Evolutionary conservation across 768 basidiomycete genomes (phyloP).

Genomic region (Strobilomyces dryophilus): DNA sequence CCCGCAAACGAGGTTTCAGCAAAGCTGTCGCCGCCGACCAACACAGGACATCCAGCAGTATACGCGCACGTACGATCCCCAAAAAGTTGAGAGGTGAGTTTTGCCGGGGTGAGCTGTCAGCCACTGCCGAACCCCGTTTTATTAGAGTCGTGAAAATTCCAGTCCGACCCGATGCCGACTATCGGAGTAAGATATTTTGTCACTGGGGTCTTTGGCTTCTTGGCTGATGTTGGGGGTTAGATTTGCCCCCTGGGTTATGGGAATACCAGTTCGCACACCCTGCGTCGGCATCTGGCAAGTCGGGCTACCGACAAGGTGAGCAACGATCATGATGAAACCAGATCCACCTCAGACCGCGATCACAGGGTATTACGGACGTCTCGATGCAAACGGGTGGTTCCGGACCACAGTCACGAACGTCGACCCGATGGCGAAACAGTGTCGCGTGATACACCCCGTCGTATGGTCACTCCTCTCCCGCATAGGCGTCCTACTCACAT

Average conservation of each 20-base stretch:
- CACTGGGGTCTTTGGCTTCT: background rate
- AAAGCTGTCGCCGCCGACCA: constrained; percentile 38
- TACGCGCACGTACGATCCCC: constrained; percentile 48
- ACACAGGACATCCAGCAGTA: constrained; percentile 62
- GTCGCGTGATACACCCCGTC: constrained; percentile 61
- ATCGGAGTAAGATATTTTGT: constrained; percentile 42
- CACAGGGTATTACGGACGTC: constrained; percentile 55
- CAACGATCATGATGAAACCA: background rate
- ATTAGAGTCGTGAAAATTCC: constrained; percentile 60
- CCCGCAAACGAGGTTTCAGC: constrained; percentile 43
- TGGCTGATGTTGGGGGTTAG: constrained; percentile 4
- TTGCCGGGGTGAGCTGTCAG: background rate
- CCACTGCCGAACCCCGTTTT: constrained; percentile 3
- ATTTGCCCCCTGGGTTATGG: constrained; percentile 38
- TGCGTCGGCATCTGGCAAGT: constrained; percentile 49
- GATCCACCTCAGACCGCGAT: background rate
- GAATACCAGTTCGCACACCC: constrained; percentile 66
- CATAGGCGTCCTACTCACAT: background rate
- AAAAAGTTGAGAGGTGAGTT: constrained; percentile 55
- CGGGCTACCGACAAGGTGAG: constrained; percentile 50
- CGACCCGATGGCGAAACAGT: constrained; percentile 75
- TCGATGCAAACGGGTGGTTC: constrained; percentile 54
- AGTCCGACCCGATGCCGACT: constrained; percentile 55
- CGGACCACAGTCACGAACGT: constrained; percentile 77
- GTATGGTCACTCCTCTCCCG: constrained; percentile 34